Evolutionary conservation across 1,284 basidiomycete genomes (phyloP).

Genomic region (Farysia itapuensis): DNA sequence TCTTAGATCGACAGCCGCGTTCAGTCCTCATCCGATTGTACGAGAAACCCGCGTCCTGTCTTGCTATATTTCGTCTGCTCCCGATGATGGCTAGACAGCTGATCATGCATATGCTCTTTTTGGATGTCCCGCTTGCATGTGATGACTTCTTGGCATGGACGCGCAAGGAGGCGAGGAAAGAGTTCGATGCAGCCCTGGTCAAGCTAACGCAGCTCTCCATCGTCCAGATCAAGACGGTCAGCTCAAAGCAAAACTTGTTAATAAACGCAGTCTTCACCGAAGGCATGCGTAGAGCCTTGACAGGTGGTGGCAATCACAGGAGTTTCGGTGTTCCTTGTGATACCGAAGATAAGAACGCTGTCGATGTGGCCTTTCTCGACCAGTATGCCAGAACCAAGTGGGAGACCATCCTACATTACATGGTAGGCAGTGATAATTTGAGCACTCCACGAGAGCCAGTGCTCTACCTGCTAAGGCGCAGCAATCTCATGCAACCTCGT

Average conservation of each 20-base stretch:
- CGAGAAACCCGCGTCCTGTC: conserved; percentile 83
- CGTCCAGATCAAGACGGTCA: conserved; percentile 18
- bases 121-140: conserved; percentile 73
- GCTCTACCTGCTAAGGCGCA: conserved; percentile 76
- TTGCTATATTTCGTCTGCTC: conserved; percentile 87
- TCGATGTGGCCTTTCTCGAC: conserved; percentile 72
- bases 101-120: conserved; percentile 87
- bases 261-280: conserved; percentile 51
- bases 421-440: conserved; percentile 85
- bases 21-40: conserved; percentile 82
- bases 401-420: conserved; percentile 97
- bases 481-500: conserved; percentile 74
- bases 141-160: conserved; percentile 82
- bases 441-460: conserved; percentile 78
- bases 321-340: conserved; percentile 85
- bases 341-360: conserved; percentile 57
- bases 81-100: conserved; percentile 84
- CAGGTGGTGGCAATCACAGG: conserved; percentile 74
- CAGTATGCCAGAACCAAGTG: conserved; percentile 85
- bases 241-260: conserved; percentile 60
- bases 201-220: conserved; percentile 40
- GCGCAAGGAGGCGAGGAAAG: conserved; percentile 66
- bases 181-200: conserved; percentile 28
- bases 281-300: conserved; percentile 58
- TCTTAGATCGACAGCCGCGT: conserved; percentile 83